These are phyloP conservation scores for Tubosaeta sp. DNA, from an alignment of 768 basidiomycete species.

Conservation along the genomic window DNA sequence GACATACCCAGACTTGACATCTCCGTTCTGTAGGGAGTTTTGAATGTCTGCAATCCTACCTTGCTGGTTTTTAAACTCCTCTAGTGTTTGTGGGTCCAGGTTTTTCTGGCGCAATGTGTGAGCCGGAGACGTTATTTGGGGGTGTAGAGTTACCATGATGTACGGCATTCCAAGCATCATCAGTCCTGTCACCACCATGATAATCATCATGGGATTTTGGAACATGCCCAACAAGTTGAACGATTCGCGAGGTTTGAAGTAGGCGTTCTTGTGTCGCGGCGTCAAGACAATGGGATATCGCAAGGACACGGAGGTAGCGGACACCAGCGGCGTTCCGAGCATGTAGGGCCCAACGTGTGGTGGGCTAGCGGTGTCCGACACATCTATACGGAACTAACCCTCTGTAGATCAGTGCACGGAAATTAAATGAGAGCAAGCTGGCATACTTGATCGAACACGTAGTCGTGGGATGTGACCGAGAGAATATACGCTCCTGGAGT, in stretches of 20 bases:
- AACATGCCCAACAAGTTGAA: constrained; percentile 77
- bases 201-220: constrained; percentile 80
- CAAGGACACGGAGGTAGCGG: constrained; percentile 50
- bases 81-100: constrained; percentile 64
- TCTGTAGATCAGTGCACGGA: constrained; percentile 1
- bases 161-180: constrained; percentile 75
- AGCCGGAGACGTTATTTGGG: background rate
- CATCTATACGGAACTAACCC: constrained; percentile 63
- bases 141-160: constrained; percentile 50
- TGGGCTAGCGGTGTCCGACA: constrained; percentile 39
- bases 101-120: constrained; percentile 51
- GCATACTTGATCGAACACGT: constrained; percentile 65
- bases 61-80: constrained; percentile 61
- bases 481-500: constrained; percentile 66
- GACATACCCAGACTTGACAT: constrained; percentile 54
- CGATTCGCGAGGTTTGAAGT: constrained; percentile 64
- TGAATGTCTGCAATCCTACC: constrained; percentile 53
- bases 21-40: constrained; percentile 53
- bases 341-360: constrained; percentile 61
- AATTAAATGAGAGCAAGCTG: background rate
- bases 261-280: constrained; percentile 53
- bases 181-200: constrained; percentile 62
- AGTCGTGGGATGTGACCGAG: constrained; percentile 62
- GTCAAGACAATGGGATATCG: constrained; percentile 58
- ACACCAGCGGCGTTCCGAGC: constrained; percentile 63